Evolutionary conservation across 495 filamentous ascomycete species (phyloP), one percentile per base, ranked within the genome.

Genomic region (Penicillium macrosclerotiorum): DNA sequence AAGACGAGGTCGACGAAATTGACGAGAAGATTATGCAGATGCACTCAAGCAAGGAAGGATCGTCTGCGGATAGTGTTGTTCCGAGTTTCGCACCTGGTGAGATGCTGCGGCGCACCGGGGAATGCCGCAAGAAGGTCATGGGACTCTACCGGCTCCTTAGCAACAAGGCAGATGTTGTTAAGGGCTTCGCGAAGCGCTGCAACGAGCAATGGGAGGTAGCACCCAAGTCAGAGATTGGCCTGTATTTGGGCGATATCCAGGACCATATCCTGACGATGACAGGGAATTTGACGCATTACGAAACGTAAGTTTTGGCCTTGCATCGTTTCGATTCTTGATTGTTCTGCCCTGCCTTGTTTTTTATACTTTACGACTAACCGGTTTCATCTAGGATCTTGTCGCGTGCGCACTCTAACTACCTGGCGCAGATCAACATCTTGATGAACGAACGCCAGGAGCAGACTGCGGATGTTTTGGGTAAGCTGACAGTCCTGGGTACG

Each of bases 221-320:
- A 19, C 93, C 93, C 39, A 77, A 92, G 47, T 90, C 86, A 24
- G 93, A 98, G 65, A 96, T 98, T 66, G 92, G 93, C 5, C 59
- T 97, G 42, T 98, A 96, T 68, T 67, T 98, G 48, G 92, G 93
- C 41, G 93, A 96, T 74, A 96, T 98, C 55, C 93, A 97, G 67
- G 93, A 98, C 71, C 92, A 96, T 63, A 96, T 96, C 55, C 83
- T 98, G 67, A 98, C 92, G 37, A 96, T 96, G 93, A 96, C 90
- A 25, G 83, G 83, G 47, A 97, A 95, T 63, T 71, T 98, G 55
- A 86, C 83, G 47, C 91, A 98, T 63, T 96, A 96, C 52, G 93
- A 98, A 69, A 93, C 89, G 90, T 93, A 71, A 47, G 84, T 77
- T 33, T 13, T 37, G 13, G 4, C 13, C 12, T 29, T 20, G 26